Base-by-base conservation (phyloP, 129 eudicot genomes). In the Mikania micrantha region DNA sequence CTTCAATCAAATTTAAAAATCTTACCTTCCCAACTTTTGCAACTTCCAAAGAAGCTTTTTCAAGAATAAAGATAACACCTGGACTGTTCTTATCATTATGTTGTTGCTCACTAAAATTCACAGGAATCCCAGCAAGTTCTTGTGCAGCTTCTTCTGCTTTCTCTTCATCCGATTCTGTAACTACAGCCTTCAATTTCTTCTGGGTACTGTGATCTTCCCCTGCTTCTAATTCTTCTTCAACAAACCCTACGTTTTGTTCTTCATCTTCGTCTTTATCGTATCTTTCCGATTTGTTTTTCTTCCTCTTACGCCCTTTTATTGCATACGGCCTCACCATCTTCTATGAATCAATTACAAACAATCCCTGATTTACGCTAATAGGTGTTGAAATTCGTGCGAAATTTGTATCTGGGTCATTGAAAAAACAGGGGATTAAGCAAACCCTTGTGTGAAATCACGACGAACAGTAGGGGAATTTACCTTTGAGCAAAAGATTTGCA, bases 21-120 rank as follows among this genome's bases (percentile, higher is more conserved):
- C 82, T 63, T 17, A 92, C 98, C 98, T 89, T 93, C 17, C 99
- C 99, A 69, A 93, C 92, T 83, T 93, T 93, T 16, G 90, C 96
- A 74, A 93, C 88, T 68, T 93, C 99, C 72, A 93, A 64, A 24
- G 99, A 88, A 47, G 99, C 95, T 71, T 79, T 93, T 64, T 93
- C 96, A 68, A 93, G 88, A 24, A 93, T 60, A 44, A 93, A 93
- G 40, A 89, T 70, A 28, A 86, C 90, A 15, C 95, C 90, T 53
- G 84, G 82, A 38, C 68, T 77, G 24, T 77, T 93, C 49, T 72
- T 78, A 19, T 78, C 76, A 69, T 60, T 57, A n/a, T 41, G 61
- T 40, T 48, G 38, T 50, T 75, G 74, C 58, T 79, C 84, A 42
- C 11, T 69, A 67, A 78, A 72, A 8, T 29, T 68, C 69, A 88